Evolutionary conservation across 805 yeast species (phyloP).

Genomic region (Schizosaccharomyces cryophilus): DNA sequence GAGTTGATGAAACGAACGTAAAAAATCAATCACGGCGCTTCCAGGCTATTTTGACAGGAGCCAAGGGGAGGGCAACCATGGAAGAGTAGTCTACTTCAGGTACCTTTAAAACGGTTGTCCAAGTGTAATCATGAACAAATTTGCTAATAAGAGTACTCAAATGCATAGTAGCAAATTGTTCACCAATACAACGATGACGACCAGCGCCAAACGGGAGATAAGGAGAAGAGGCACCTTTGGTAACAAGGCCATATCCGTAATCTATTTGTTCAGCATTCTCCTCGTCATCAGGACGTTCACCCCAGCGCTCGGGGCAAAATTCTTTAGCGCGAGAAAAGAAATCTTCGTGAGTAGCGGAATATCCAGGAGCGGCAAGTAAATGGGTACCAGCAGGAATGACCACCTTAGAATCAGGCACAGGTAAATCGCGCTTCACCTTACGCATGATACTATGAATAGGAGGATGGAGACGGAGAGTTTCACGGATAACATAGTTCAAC

Average conservation of each 20-base stretch:
- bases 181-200: conserved; percentile 97
- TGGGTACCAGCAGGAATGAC: conserved; percentile 76
- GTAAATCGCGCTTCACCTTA: conserved; percentile 54
- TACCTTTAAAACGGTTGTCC: conserved; percentile 31
- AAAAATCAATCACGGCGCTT: neutral
- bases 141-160: conserved; percentile 62
- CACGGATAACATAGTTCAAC: conserved; percentile 64
- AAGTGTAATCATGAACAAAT: conserved; percentile 48
- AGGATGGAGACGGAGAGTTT: conserved; percentile 84
- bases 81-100: conserved; percentile 11
- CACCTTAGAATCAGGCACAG: conserved; percentile 53
- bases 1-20: no score
- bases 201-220: conserved; percentile 98
- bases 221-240: conserved; percentile 89
- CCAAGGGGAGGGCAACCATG: conserved; percentile 2
- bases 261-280: conserved; percentile 26
- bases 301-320: conserved; percentile 81
- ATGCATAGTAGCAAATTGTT: conserved; percentile 89
- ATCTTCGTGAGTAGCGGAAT: conserved; percentile 47
- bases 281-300: conserved; percentile 10
- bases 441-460: conserved; percentile 92
- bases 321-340: conserved; percentile 54
- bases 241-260: conserved; percentile 78
- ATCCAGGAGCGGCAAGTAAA: conserved; percentile 86
- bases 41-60: neutral